Percentiles rank a stretch among this genome's conserved stretches.
Evolutionary conservation across 805 yeast genomes (phyloP).

Genomic region (Teunomyces stri): DNA sequence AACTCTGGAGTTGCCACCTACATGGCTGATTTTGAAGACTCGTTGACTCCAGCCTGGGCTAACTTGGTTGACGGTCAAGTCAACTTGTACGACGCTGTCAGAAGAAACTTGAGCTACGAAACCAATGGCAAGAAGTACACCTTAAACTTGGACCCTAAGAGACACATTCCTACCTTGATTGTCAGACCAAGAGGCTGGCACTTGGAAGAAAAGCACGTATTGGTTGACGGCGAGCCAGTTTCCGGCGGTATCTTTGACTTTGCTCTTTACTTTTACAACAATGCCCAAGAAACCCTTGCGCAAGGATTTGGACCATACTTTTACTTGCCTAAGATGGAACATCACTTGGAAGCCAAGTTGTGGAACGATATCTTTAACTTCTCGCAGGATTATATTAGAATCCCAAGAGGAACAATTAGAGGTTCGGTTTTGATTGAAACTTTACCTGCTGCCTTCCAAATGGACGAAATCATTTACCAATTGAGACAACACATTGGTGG

Average conservation of each 20-base stretch:
- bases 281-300: constrained; percentile 58
- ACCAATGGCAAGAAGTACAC: constrained; percentile 45
- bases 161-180: constrained; percentile 71
- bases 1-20: constrained; percentile 77
- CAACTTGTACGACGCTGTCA: constrained; percentile 70
- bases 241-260: constrained; percentile 78
- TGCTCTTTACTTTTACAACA: constrained; percentile 74
- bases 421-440: constrained; percentile 84
- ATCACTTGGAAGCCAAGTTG: constrained; percentile 74
- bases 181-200: constrained; percentile 92
- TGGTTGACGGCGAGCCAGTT: constrained; percentile 73
- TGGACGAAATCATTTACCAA: constrained; percentile 80
- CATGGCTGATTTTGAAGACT: constrained; percentile 86
- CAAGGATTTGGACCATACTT: constrained; percentile 79
- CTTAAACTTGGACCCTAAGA: constrained; percentile 45
- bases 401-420: constrained; percentile 74
- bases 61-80: constrained; percentile 81
- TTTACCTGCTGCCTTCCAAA: constrained; percentile 80
- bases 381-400: constrained; percentile 66
- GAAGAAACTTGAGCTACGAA: constrained; percentile 53
- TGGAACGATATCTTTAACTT: constrained; percentile 81
- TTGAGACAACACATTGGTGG: constrained; percentile 77
- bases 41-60: constrained; percentile 80
- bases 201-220: constrained; percentile 68
- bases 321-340: constrained; percentile 84